phyloP scores from a whole-genome alignment of 1,139 yeast genomes.

The Casaregolazyma lundiana region DNA sequence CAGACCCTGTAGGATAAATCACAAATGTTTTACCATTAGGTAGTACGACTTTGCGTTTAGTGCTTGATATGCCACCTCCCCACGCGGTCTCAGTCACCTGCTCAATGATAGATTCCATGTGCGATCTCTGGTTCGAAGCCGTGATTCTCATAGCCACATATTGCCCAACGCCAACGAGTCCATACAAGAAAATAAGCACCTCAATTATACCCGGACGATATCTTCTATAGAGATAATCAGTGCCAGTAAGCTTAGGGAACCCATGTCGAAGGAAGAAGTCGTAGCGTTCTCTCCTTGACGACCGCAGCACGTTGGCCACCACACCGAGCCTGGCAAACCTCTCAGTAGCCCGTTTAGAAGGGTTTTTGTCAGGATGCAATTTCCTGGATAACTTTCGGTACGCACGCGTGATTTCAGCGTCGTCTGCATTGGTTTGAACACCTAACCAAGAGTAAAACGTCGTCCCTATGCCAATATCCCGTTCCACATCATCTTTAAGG shows the following conservation, averaged over 20 bases:
- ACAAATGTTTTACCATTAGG: conserved; percentile 54
- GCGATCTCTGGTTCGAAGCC: conserved; percentile 54
- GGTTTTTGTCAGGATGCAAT: conserved; percentile 56
- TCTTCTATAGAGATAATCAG: conserved; percentile 35
- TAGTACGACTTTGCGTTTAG: conserved; percentile 35
- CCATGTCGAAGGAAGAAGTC: conserved; percentile 83
- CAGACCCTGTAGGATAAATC: conserved; percentile 66
- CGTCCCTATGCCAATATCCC: conserved; percentile 57
- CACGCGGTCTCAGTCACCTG: conserved; percentile 46
- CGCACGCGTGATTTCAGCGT: conserved; percentile 67
- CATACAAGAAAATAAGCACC: conserved; percentile 47
- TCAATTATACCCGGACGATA: conserved; percentile 50
- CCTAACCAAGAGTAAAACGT: conserved; percentile 58
- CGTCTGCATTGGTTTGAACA: conserved; percentile 38
- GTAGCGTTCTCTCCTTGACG: conserved; percentile 60
- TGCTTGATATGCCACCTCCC: conserved; percentile 31
- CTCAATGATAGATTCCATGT: conserved; percentile 39
- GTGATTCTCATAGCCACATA: conserved; percentile 52
- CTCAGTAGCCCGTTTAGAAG: conserved; percentile 41
- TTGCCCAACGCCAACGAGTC: conserved; percentile 55
- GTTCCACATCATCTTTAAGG: conserved; percentile 59
- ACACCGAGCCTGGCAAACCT: conserved; percentile 71
- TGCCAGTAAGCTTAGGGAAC: conserved; percentile 70
- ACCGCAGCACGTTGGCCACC: conserved; percentile 68
- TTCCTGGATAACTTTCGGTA: conserved; percentile 64